A percentile compares a stretch with the other conserved stretches of the same genome.
phyloP scores from a whole-genome alignment of 306 rosid genomes.

The Fragaria iinumae region DNA sequence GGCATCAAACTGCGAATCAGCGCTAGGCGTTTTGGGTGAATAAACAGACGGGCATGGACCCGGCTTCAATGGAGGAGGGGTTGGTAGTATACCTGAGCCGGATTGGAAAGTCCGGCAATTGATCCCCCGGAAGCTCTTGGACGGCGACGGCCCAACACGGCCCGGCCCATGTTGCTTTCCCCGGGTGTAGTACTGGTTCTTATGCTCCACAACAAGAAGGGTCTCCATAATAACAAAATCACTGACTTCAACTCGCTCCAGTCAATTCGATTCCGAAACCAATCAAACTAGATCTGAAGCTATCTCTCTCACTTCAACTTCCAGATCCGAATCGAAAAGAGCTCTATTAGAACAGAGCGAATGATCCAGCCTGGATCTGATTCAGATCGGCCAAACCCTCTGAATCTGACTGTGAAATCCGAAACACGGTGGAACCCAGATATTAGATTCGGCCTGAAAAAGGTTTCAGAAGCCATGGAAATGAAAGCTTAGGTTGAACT shows the following conservation, averaged over 20 bases:
- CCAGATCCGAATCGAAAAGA: slow-evolving; percentile 33
- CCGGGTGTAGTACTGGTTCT: slow-evolving; percentile 50
- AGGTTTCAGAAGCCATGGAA: background rate
- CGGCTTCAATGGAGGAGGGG: slow-evolving; percentile 50
- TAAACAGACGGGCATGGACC: slow-evolving; percentile 15
- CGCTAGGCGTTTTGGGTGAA: slow-evolving; percentile 42
- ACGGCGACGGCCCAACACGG: slow-evolving; percentile 47
- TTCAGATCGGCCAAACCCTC: slow-evolving; percentile 29
- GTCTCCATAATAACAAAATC: slow-evolving; percentile 61
- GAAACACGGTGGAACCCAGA: background rate
- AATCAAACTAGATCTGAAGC: slow-evolving; percentile 33
- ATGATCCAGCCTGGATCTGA: slow-evolving; percentile 23
- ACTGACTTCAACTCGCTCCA: background rate
- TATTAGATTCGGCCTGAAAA: background rate
- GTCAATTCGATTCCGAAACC: background rate
- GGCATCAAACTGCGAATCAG: background rate
- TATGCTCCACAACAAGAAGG: slow-evolving; percentile 71
- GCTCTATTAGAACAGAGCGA: background rate
- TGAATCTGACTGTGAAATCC: slow-evolving; percentile 18
- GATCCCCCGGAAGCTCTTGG: slow-evolving; percentile 46
- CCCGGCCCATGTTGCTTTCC: slow-evolving; percentile 46
- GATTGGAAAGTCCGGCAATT: slow-evolving; percentile 77
- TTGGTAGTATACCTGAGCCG: slow-evolving; percentile 59
- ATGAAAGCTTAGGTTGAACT: slow-evolving; percentile 11
- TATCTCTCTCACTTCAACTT: background rate